Conservation (phyloP, 2,329 filamentous ascomycete genomes). For the Talaromyces albobiverticillius region DNA sequence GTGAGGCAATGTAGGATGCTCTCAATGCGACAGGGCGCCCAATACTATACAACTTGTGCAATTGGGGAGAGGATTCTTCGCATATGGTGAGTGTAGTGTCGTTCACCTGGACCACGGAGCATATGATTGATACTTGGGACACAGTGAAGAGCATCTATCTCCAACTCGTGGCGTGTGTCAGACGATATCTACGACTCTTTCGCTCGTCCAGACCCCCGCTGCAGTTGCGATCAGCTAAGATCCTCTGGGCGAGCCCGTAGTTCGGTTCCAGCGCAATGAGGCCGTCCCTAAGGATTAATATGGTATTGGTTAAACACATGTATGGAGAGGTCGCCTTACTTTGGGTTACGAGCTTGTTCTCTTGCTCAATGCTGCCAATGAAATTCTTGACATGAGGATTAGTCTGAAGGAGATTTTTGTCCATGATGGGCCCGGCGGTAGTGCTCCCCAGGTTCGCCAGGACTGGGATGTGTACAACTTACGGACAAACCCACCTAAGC, state of each 20-base stretch:
- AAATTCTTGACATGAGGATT: background rate
- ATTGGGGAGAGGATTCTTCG: slow-evolving; percentile 46
- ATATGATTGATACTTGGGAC: slow-evolving; percentile 13
- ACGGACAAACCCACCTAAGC: no score
- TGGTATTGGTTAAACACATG: slow-evolving; percentile 4
- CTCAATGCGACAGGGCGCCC: slow-evolving; percentile 39
- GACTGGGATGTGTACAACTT: no score
- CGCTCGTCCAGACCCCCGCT: background rate
- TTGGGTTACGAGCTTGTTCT: slow-evolving; percentile 1
- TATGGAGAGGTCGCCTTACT: slow-evolving; percentile 2
- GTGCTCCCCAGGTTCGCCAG: slow-evolving; percentile 18
- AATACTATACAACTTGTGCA: slow-evolving; percentile 50
- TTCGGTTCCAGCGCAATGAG: background rate
- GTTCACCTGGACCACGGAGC: background rate
- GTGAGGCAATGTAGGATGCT: slow-evolving; percentile 47
- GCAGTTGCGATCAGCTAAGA: slow-evolving; percentile 3
- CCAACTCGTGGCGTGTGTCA: slow-evolving; percentile 38
- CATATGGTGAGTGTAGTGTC: background rate
- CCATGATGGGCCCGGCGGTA: slow-evolving; percentile 20
- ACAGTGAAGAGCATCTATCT: slow-evolving; percentile 33
- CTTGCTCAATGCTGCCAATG: background rate
- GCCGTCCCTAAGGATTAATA: background rate
- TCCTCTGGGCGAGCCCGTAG: background rate
- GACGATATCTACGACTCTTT: slow-evolving; percentile 33
- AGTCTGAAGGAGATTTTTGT: slow-evolving; percentile 21